Base-by-base conservation (phyloP, 2,329 filamentous ascomycete species). In the Colletotrichum navitas region DNA sequence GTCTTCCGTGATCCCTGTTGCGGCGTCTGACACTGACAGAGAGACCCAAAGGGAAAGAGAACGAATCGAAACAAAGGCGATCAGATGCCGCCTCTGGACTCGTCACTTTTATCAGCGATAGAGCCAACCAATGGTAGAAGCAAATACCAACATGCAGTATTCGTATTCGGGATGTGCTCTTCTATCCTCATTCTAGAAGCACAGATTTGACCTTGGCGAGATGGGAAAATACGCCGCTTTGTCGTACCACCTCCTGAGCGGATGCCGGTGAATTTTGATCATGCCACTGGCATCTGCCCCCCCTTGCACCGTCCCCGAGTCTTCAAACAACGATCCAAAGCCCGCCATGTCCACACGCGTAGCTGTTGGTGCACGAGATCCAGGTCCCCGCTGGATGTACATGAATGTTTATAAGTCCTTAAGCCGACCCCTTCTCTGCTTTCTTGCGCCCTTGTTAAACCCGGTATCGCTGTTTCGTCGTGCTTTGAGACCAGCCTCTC, bases 261-360 rank as follows among this genome's bases (percentile, higher is more conserved):
- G 68, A 68, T 71, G 68, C 65, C 65, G 68, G 39, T 71, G 65
- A 55, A 60, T 55, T 55, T 63, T 47, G 11, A 68, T 68, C 68
- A 59, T 71, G 65, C 68, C 68, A 71, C 63, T 59, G 65, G 68
- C 59, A 52, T 68, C 68, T 71, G 68, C 59, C 49, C 32, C 58
- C 64, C 68, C 68, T 41, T 67, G 56, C 56, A 45, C 29, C 47
- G n/a, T 39, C 1, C 21, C 45, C 21, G 45, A 47, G 3, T 29
- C 61, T 60, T 66, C 34, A 21, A 55, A 70, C 45, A 66, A 26
- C 39, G 36, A 21, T 68, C 59, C 68, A 68, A 71, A 68, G 68
- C 68, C 68, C 64, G 64, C 59, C 45, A 26, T 24, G 21, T 24
- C 21, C 54, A 71, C n/a, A 41, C 18, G n/a, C 36, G 12, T 24